Evolutionary conservation across 768 basidiomycete species (phyloP), one percentile per base, ranked within the genome.

Genomic region (Tylopilus balloui): DNA sequence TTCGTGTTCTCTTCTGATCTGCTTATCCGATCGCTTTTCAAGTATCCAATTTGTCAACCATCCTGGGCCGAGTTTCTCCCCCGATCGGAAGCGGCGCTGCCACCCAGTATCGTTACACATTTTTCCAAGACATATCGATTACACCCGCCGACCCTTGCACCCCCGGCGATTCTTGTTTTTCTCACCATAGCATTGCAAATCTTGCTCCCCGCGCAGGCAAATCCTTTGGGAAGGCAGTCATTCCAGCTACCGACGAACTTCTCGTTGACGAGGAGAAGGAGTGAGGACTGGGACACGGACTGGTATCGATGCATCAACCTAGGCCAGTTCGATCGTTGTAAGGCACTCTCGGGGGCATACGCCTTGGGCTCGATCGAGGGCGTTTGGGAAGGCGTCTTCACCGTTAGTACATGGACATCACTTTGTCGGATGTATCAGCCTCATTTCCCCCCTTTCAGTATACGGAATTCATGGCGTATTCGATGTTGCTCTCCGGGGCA

Each of bases 401-500:
- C 80, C 15, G 88, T 87, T 58, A 52, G 81, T 69, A 31, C 23
- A 39, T 23, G 31, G n/a, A 25, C n/a, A 14, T 23, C 35, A 19
- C n/a, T n/a, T 36, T 28, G 6, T 25, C 28, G 25, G 25, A 35
- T 15, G 28, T 10, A 37, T 27, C 28, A 29, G 38, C 46, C 36
- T 35, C 14, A 58, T 12, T 36, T 36, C 12, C 20, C 15, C 25
- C 10, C 15, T 32, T 37, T 41, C 62, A 90, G 87, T 91, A 88
- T 59, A 83, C 81, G 17, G 88, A 92, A 56, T 97, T 96, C 63
- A 80, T 80, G 32, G 84, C 86, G 7, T 97, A 95, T 60, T 83
- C 86, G 20, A 77, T 78, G 19, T 74, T 94, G 49, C 74, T 89
- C n/a, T 73, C 78, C 7, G 90, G 88, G 17, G 84, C 74, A 0